Percentiles rank a stretch among this genome's conserved stretches.
Evolutionary conservation across 495 filamentous ascomycete species (phyloP).

Genomic region (Hamigera avellanea): DNA sequence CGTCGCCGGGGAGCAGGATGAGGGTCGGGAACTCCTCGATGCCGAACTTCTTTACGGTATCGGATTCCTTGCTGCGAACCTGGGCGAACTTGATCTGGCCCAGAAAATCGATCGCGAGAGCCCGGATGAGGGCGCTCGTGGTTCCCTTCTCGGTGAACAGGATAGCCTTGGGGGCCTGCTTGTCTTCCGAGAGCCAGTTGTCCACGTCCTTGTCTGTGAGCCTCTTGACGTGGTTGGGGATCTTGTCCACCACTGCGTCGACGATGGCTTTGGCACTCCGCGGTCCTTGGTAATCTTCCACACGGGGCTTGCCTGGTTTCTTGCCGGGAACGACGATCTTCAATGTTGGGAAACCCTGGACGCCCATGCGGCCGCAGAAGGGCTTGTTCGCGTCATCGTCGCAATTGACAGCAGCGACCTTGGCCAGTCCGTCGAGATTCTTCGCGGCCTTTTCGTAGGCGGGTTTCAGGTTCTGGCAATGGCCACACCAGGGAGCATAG

Average conservation of each 20-base stretch:
- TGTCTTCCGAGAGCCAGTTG: slow-evolving; percentile 59
- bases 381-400: slow-evolving; percentile 90
- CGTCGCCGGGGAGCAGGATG: slow-evolving; percentile 66
- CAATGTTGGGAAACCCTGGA: slow-evolving; percentile 91
- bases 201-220: slow-evolving; percentile 71
- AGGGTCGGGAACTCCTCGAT: slow-evolving; percentile 70
- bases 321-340: slow-evolving; percentile 86
- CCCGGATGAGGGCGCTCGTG: slow-evolving; percentile 68
- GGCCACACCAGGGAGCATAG: slow-evolving; percentile 93
- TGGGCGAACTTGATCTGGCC: slow-evolving; percentile 73
- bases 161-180: slow-evolving; percentile 72
- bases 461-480: slow-evolving; percentile 91
- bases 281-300: slow-evolving; percentile 87
- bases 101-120: slow-evolving; percentile 85
- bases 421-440: slow-evolving; percentile 77
- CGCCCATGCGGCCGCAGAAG: slow-evolving; percentile 77
- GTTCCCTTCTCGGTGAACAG: slow-evolving; percentile 92
- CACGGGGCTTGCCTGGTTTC: slow-evolving; percentile 66
- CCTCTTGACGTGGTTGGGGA: slow-evolving; percentile 82
- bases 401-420: slow-evolving; percentile 91
- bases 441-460: slow-evolving; percentile 91
- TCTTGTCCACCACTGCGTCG: slow-evolving; percentile 71
- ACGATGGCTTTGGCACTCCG: slow-evolving; percentile 78
- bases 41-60: slow-evolving; percentile 60
- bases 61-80: slow-evolving; percentile 70